phyloP scores from a whole-genome alignment of 306 rosid genomes.

The Neltuma alba region DNA sequence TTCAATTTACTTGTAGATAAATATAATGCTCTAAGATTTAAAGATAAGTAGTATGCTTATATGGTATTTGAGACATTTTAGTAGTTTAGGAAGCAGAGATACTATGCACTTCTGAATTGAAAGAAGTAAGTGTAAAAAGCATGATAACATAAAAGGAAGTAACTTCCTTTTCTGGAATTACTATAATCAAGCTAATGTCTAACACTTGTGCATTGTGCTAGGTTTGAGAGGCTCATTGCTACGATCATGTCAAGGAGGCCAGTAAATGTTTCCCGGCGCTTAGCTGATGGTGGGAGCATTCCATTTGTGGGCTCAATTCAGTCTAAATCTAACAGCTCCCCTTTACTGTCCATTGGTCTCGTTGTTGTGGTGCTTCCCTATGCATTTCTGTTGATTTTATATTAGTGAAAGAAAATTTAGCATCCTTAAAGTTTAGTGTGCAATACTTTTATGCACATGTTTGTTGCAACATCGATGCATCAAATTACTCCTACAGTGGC shows the following conservation, averaged over 20 bases:
- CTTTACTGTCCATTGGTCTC: slow-evolving; percentile 79
- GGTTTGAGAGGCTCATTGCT: slow-evolving; percentile 47
- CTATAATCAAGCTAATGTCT: slow-evolving; percentile 23
- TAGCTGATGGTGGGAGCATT: slow-evolving; percentile 68
- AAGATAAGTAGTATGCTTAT: neutral
- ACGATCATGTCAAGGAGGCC: slow-evolving; percentile 94
- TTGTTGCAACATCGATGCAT: slow-evolving; percentile 13
- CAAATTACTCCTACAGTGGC: neutral
- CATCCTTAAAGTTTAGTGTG: slow-evolving; percentile 20
- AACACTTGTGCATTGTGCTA: slow-evolving; percentile 38
- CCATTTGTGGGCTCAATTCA: slow-evolving; percentile 70
- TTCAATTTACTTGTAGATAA: neutral
- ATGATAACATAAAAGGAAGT: neutral
- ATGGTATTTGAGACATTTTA: neutral
- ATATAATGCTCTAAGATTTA: neutral
- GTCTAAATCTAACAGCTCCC: slow-evolving; percentile 84
- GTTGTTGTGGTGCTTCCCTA: slow-evolving; percentile 69
- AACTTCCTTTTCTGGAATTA: slow-evolving; percentile 30
- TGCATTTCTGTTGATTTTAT: neutral
- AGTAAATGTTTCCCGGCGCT: slow-evolving; percentile 79
- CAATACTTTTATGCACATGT: neutral
- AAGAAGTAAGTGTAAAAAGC: slow-evolving; percentile 1
- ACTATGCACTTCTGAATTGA: neutral
- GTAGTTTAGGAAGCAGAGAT: neutral
- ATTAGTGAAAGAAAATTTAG: neutral